Base-by-base conservation (phyloP, 2,329 filamentous ascomycete species). In the Cladophialophora psammophila region DNA sequence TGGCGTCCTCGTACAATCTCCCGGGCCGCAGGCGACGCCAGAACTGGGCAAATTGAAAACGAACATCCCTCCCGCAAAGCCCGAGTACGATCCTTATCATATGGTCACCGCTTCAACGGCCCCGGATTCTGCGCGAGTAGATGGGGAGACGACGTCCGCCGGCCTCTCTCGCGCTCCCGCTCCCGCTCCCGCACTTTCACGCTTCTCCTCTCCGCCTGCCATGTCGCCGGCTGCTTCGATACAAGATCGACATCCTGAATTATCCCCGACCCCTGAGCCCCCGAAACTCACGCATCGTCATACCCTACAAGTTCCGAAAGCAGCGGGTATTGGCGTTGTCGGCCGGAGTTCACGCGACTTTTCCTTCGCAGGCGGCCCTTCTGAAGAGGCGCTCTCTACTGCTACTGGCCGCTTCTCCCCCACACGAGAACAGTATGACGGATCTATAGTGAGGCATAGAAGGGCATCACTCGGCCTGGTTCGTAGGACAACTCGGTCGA, bases 221-320 rank as follows among this genome's bases (percentile, higher is more conserved):
- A 88, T 74, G 88, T 89, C 72, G 90, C 90, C 4, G 88, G 89
- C 1, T 88, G 48, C 61, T 57, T 69, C 70, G 4, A 53, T 67
- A 35, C 63, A 69, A 26, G 68, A 71, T n/a, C 67, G 60, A 20
- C 56, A 56, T 56, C 26, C 63, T 18, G 64, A 70, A 40, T 36
- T 64, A 12, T 80, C 84, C 1, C 85, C 86, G 53, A 84, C 88
- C 45, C 82, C 87, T 8, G 83, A 84, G 13, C 81, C 83, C 36
- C 79, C 86, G 20, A 85, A 87, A 63, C 81, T 94, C 57, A 90
- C 91, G 77, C 92, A 97, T 68, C 88, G 94, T 71, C 91, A 97
- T 79, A 97, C 93, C 0, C 84, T 97, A 32, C 93, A 97, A 78
- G 92, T 97, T 0, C 93, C 94, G 7, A 91, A 90, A 78, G 78